Conservation (phyloP, 768 basidiomycete genomes). For the Auricularia cornea region DNA sequence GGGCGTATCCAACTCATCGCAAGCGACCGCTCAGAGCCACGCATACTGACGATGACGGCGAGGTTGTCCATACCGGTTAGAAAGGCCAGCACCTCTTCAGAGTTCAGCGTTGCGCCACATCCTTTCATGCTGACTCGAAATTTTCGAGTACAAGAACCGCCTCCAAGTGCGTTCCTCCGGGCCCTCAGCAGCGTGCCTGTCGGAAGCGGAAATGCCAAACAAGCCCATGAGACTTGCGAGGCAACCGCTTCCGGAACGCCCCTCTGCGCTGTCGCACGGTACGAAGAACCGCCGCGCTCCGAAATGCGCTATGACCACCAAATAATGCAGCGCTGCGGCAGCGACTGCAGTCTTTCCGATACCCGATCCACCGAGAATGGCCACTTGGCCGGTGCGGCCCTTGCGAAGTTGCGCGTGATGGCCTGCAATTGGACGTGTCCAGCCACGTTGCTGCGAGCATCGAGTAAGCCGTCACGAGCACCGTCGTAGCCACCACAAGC, state of each 20-base stretch:
- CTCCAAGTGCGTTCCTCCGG: too few relatives aligned
- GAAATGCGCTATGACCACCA: conserved; percentile 17
- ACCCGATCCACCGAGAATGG: too few relatives aligned
- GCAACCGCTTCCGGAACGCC: background rate
- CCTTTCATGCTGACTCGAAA: conserved; percentile 17
- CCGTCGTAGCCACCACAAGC: background rate
- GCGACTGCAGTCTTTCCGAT: too few relatives aligned
- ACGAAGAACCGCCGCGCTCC: conserved; percentile 23
- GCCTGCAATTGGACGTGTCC: conserved; percentile 63
- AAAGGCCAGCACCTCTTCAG: conserved; percentile 11
- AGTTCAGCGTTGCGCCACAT: conserved; percentile 9
- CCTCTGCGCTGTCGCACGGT: conserved; percentile 19
- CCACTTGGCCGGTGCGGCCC: background rate
- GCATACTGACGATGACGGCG: conserved; percentile 15
- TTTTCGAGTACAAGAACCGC: conserved; percentile 18
- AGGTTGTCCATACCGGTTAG: conserved; percentile 11
- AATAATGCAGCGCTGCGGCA: conserved; percentile 22
- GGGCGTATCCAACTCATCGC: conserved; percentile 16
- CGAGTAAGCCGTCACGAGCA: background rate
- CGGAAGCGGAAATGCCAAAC: background rate
- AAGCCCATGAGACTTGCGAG: background rate
- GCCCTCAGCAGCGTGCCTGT: too few relatives aligned
- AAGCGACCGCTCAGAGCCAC: conserved; percentile 15
- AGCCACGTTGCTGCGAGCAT: conserved; percentile 45
- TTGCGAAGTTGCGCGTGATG: too few relatives aligned